Conservation (phyloP, 257 asterid species). For the Catharanthus roseus region DNA sequence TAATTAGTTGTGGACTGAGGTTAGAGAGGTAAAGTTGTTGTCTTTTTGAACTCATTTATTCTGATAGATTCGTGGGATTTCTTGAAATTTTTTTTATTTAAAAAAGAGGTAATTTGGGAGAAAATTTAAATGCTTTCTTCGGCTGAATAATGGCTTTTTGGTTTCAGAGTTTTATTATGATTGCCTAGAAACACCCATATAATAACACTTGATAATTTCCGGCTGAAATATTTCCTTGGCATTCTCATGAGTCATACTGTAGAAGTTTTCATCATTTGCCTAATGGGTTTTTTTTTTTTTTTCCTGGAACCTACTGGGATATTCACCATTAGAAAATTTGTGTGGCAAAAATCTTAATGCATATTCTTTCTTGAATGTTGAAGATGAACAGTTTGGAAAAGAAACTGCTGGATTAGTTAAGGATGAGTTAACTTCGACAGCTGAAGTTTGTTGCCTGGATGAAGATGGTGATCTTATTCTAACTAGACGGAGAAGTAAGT, state of each 20-base stretch:
- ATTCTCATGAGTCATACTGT: background rate
- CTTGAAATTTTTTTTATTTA: too few species aligned
- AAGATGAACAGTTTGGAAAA: constrained; percentile 27
- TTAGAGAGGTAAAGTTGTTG: background rate
- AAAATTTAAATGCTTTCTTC: too few species aligned
- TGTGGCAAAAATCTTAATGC: background rate
- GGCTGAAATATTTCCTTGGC: background rate
- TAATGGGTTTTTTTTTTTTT: background rate
- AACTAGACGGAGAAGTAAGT: constrained; percentile 54
- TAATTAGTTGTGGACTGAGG: background rate
- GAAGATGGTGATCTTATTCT: constrained; percentile 85
- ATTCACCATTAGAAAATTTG: background rate
- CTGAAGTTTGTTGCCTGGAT: constrained; percentile 49
- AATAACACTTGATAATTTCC: background rate
- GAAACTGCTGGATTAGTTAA: constrained; percentile 4
- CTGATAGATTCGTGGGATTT: background rate
- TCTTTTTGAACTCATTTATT: background rate
- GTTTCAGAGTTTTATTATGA: background rate
- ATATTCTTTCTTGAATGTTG: constrained; percentile 22
- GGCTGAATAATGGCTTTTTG: background rate
- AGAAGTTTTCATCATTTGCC: background rate
- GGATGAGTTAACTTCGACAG: constrained; percentile 19
- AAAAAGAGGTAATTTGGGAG: background rate
- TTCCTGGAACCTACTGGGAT: too few species aligned
- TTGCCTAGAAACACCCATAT: background rate